Base-by-base conservation (phyloP, 2,329 filamentous ascomycete species). In the Neurospora sp. region DNA sequence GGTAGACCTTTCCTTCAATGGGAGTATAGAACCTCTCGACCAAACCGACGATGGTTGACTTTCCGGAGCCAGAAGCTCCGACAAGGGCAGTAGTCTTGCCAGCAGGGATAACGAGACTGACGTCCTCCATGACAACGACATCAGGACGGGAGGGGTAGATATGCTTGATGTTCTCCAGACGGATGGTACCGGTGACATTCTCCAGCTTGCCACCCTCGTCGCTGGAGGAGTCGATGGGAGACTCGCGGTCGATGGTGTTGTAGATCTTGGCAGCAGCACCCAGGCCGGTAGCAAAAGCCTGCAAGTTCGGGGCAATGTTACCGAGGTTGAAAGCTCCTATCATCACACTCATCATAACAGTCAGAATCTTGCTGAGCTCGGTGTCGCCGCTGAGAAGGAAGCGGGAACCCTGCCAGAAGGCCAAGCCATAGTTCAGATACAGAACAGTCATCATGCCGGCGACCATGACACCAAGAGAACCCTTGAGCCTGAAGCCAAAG, bases 1-100 rank as follows among this genome's bases (percentile, higher is more conserved):
- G 83, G 71, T 89, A 85, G 0, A 98, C 89, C 23, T 86, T 81
- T 28, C 96, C 96, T 38, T 87, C 87, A 40, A 97, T 92, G 0
- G 95, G 95, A 70, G 94, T 89, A 78, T 99, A 99, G 79, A 98
- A 98, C 19, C 96, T 88, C 81, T 98, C 95, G 1, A 98, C 89
- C 23, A 99, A 84, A 12, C 95, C 95, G 37, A 98, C 91, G 72
- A 98, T 94, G 0, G 96, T 98, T 76, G 91, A 95, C 81, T 98
- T 99, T 66, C 96, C 96, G 46, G 92, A 96, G 11, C 95, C 96
- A 11, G 95, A 98, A 0, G 95, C 92, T 70, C 96, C 96, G 6
- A 99, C 96, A 8, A 99, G 83, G 1, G 96, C 96, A 2, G 95
- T 97, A 19, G 92, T 93, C 82, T 97, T 97, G 23, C 95, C 94